Conservation (phyloP, 306 rosid species). For the Carpinus fangiana region DNA sequence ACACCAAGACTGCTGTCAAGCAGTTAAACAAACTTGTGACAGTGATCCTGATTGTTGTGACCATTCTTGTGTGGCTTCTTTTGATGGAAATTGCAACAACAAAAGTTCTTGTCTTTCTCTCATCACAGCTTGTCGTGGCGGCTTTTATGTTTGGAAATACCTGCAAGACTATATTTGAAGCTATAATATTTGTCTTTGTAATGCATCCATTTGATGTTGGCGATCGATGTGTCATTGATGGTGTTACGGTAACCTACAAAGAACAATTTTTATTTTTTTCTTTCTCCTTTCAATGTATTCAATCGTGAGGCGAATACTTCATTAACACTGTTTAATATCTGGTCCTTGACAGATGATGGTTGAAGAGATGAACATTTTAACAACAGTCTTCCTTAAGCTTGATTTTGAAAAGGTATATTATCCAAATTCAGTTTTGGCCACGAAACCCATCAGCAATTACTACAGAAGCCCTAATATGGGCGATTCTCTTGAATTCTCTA, state of each 20-base stretch:
- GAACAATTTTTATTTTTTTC: constrained; percentile 3
- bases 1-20: constrained; percentile 89
- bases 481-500: constrained; percentile 58
- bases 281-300: background rate
- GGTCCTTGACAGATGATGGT: constrained; percentile 64
- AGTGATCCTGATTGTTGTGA: constrained; percentile 44
- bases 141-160: constrained; percentile 88
- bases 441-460: constrained; percentile 80
- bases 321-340: constrained; percentile 15
- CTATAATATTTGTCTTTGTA: constrained; percentile 82
- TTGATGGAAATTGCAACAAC: constrained; percentile 87
- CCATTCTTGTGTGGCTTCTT: constrained; percentile 72
- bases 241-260: constrained; percentile 61
- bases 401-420: constrained; percentile 79
- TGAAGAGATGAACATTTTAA: constrained; percentile 93
- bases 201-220: constrained; percentile 99
- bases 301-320: background rate
- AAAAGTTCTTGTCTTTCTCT: constrained; percentile 74
- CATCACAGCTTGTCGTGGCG: constrained; percentile 73
- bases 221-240: constrained; percentile 84
- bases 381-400: constrained; percentile 82
- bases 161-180: constrained; percentile 88
- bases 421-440: constrained; percentile 84
- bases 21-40: constrained; percentile 78
- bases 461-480: constrained; percentile 89